These are phyloP conservation scores for Daldinia childiae DNA, from an alignment of 495 filamentous ascomycete species.

Conservation along the genomic window DNA sequence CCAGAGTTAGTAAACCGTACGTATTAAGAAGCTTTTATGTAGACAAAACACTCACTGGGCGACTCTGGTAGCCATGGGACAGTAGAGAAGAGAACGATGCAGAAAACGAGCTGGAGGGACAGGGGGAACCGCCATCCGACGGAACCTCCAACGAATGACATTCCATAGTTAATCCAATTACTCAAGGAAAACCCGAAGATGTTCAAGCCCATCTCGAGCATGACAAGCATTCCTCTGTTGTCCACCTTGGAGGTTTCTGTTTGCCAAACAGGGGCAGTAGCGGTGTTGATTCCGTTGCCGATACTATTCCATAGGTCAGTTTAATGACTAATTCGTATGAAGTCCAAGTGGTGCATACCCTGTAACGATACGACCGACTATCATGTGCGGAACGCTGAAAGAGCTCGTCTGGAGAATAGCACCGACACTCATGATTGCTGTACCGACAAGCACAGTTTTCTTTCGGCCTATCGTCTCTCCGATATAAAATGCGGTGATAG, in stretches of 20 bases:
- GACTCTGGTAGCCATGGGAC: slow-evolving; percentile 53
- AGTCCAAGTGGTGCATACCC: slow-evolving; percentile 43
- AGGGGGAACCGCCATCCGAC: slow-evolving; percentile 54
- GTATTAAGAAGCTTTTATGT: neutral
- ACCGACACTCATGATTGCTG: slow-evolving; percentile 67
- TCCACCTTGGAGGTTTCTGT: slow-evolving; percentile 67
- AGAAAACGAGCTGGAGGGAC: slow-evolving; percentile 59
- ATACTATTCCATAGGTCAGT: slow-evolving; percentile 52
- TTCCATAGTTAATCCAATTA: slow-evolving; percentile 64
- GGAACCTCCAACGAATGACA: slow-evolving; percentile 59
- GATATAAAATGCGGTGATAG: slow-evolving; percentile 65
- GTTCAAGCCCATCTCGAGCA: slow-evolving; percentile 69
- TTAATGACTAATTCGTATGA: slow-evolving; percentile 27
- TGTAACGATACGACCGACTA: slow-evolving; percentile 68
- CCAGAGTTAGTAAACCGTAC: slow-evolving; percentile 3
- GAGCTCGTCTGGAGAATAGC: slow-evolving; percentile 71
- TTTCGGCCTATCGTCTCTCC: slow-evolving; percentile 68
- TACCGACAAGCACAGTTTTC: slow-evolving; percentile 64
- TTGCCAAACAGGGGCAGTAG: slow-evolving; percentile 72
- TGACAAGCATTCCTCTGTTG: slow-evolving; percentile 68
- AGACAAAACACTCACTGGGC: slow-evolving; percentile 33
- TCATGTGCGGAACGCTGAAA: slow-evolving; percentile 68
- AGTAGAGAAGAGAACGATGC: slow-evolving; percentile 47
- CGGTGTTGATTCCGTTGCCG: slow-evolving; percentile 73
- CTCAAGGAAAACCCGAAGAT: slow-evolving; percentile 71